Conservation (phyloP, 2,329 filamentous ascomycete genomes). For the Coniochaeta sp. region DNA sequence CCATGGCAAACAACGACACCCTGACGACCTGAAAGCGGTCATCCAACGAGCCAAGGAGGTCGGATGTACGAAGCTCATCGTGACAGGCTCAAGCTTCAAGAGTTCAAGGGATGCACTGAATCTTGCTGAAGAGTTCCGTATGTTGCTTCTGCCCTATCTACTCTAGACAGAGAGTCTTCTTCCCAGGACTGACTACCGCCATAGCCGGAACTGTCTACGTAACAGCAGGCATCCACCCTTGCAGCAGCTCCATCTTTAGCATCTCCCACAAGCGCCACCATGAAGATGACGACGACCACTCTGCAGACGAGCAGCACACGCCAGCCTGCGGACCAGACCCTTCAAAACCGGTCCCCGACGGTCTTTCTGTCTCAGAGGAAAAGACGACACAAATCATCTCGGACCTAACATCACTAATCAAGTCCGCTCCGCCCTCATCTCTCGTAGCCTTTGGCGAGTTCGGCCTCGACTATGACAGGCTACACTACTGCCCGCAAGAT, state of each 20-base stretch:
- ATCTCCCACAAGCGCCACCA: conserved; percentile 35
- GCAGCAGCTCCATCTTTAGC: conserved; percentile 74
- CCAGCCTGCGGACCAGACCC: conserved; percentile 47
- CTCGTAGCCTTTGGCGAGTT: conserved; percentile 89
- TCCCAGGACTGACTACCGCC: not conserved
- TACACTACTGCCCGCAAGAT: conserved; percentile 72
- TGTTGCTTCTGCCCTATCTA: conserved; percentile 19
- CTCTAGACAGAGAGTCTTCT: too few relatives aligned
- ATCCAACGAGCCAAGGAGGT: conserved; percentile 69
- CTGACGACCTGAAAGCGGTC: conserved; percentile 67
- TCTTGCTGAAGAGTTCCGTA: conserved; percentile 68
- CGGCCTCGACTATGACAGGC: conserved; percentile 89
- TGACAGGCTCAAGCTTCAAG: conserved; percentile 81
- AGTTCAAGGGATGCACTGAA: conserved; percentile 70
- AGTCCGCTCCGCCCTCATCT: conserved; percentile 41
- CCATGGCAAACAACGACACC: conserved; percentile 68
- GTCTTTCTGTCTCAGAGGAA: conserved; percentile 30
- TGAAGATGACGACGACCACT: conserved; percentile 24
- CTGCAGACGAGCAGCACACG: conserved; percentile 36
- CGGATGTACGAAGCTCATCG: conserved; percentile 83
- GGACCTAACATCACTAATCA: conserved; percentile 57
- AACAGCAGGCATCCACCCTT: conserved; percentile 92
- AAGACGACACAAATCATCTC: conserved; percentile 43
- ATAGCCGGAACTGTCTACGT: conserved; percentile 75
- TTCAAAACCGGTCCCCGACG: conserved; percentile 37